Evolutionary conservation across 1,139 yeast species (phyloP).

Genomic region (Diutina siamensis): DNA sequence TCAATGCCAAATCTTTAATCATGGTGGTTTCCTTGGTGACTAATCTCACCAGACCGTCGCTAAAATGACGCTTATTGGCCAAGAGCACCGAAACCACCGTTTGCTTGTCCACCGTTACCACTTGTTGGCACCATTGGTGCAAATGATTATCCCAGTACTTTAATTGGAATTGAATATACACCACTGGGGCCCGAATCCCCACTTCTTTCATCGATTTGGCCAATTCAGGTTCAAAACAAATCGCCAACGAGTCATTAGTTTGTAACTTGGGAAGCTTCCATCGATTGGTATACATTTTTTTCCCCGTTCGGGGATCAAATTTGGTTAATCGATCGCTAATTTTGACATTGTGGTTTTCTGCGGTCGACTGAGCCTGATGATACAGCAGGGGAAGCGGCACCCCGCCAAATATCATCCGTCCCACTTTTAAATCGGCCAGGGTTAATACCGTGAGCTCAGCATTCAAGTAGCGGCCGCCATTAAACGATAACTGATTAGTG

Average conservation of each 20-base stretch:
- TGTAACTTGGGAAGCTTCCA: constrained; percentile 21
- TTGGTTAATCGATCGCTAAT: constrained; percentile 24
- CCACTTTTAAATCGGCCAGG: constrained; percentile 21
- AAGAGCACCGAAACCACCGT: constrained; percentile 11
- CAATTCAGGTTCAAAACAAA: constrained; percentile 19
- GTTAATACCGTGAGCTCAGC: constrained; percentile 20
- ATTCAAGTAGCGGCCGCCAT: constrained; percentile 6
- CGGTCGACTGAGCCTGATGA: constrained; percentile 14
- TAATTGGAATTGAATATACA: constrained; percentile 22
- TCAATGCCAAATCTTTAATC: constrained; percentile 17
- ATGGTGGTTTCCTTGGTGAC: constrained; percentile 10
- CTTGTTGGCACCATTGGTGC: constrained; percentile 15
- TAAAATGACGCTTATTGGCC: not conserved
- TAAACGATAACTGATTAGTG: not conserved
- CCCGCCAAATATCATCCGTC: constrained; percentile 19
- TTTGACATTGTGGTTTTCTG: constrained; percentile 17
- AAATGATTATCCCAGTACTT: constrained; percentile 17
- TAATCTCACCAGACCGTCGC: not conserved
- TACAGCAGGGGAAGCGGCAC: constrained; percentile 26
- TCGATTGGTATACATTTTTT: constrained; percentile 23
- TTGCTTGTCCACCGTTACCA: constrained; percentile 19
- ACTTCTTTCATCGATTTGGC: not conserved
- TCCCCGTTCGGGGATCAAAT: constrained; percentile 22
- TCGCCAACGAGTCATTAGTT: constrained; percentile 16
- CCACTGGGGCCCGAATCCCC: constrained; percentile 8